Evolutionary conservation across 2,329 filamentous ascomycete genomes (phyloP), one percentile per base, ranked within the genome.

Genomic region (Scortechinia acanthostroma): DNA sequence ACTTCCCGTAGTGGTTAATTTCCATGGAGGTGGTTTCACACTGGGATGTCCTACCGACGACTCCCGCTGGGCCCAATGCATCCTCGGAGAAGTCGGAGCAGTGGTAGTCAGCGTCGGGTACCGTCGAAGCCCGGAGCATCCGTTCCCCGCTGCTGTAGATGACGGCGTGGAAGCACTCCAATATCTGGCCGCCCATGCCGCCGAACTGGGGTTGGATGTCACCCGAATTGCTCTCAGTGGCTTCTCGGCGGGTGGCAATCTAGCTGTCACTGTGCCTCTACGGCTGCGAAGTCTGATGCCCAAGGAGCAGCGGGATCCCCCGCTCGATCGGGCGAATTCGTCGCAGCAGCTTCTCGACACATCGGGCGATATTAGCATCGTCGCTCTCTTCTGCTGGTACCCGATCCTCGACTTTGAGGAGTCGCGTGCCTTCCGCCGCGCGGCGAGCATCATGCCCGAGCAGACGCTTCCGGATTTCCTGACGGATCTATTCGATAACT

Each of bases 1-100:
- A 21, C 79, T 73, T 46, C 77, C 78, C 0, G 72, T 78, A 3
- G 68, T 80, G 2, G 70, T 83, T 51, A 82, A 82, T 53, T 81
- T 82, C 52, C 79, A 83, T 50, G 78, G 79, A 15, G 79, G 79
- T 37, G 79, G 79, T 1, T 83, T 83, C 57, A 77, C 74, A 0
- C 58, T 83, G 4, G 79, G 79, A 3, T 69, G 65, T 3, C 70
- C 77, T 4, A 74, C 71, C 15, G 80, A 84, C 53, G 79, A 84
- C 59, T 69, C 70, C 40, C 69, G 77, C 46, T 83, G 78, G 78
- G 72, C 73, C 35, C 65, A 66, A 20, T 68, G 68, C 4, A 73
- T 81, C 2, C 65, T 80, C n/a, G 55, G 73, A 2, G 63, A 80
- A 47, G 68, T 74, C 14, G 67, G 68, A 42, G 77, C 77, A 3